A percentile compares a stretch with the other conserved stretches of the same genome.
phyloP scores from a whole-genome alignment of 768 basidiomycete genomes.

The Russula sp. region DNA sequence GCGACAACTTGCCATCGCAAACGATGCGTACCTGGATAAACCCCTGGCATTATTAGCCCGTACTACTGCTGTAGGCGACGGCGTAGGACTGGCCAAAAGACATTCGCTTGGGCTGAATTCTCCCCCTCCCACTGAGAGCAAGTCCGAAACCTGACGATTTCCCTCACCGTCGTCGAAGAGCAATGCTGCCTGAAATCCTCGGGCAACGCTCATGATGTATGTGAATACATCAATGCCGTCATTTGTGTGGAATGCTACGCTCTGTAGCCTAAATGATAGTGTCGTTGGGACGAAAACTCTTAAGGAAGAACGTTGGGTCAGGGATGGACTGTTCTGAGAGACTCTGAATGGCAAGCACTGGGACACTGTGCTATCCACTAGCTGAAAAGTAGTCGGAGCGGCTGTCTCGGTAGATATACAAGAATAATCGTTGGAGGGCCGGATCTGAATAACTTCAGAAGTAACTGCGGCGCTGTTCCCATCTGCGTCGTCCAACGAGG shows the following conservation, averaged over 20 bases:
- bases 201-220: conserved; percentile 39
- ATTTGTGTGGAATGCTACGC: conserved; percentile 7
- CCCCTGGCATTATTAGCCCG: background rate
- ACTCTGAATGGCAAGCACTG: conserved; percentile 50
- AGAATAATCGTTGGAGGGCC: conserved; percentile 37
- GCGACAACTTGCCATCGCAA: background rate
- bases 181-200: conserved; percentile 38
- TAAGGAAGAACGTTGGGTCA: conserved; percentile 37
- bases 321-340: conserved; percentile 34
- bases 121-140: conserved; percentile 37
- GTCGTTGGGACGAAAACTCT: conserved; percentile 32
- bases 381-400: conserved; percentile 29
- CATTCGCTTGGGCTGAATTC: conserved; percentile 27
- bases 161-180: conserved; percentile 39
- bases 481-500: conserved; percentile 45
- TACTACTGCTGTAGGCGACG: background rate
- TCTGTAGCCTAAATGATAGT: conserved; percentile 27
- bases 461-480: conserved; percentile 38
- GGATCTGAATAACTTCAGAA: conserved; percentile 45
- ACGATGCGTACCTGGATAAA: conserved; percentile 3
- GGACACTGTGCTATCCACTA: conserved; percentile 31
- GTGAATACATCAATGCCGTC: conserved; percentile 35
- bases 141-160: conserved; percentile 37
- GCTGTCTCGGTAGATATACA: conserved; percentile 34
- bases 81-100: conserved; percentile 13